Evolutionary conservation across 805 yeast genomes (phyloP).

Genomic region (Metschnikowia cubensis): DNA sequence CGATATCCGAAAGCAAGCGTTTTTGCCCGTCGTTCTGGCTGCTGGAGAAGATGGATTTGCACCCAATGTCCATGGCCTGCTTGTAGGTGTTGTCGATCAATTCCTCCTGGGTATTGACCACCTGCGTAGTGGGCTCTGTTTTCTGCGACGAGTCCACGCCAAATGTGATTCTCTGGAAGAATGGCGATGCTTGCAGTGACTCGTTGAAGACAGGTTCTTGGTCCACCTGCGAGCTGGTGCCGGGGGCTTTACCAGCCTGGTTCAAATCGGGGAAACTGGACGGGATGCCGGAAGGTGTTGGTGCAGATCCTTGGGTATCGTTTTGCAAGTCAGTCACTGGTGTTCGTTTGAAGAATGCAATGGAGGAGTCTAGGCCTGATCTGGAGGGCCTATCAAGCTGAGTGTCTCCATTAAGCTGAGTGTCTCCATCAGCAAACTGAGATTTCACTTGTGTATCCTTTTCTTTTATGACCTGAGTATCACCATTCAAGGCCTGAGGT

Average conservation of each 20-base stretch:
- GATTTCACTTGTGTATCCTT: not conserved
- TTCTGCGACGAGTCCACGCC: not conserved
- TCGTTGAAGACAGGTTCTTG: not conserved
- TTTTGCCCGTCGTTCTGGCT: constrained; percentile 15
- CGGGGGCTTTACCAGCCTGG: not conserved
- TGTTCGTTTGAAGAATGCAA: not conserved
- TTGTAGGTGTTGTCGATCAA: constrained; percentile 7
- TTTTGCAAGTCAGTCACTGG: not conserved
- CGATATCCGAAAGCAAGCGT: constrained; percentile 3
- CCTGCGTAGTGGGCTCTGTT: constrained; percentile 29
- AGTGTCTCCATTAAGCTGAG: not conserved
- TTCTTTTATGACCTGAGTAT: not conserved
- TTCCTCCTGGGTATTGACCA: constrained; percentile 28
- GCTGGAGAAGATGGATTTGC: constrained; percentile 18
- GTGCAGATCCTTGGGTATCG: not conserved
- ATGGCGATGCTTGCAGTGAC: not conserved
- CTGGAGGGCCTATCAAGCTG: not conserved
- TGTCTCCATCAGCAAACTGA: not conserved
- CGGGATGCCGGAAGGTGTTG: not conserved
- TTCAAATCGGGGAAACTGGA: not conserved
- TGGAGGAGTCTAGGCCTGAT: not conserved
- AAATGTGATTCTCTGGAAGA: not conserved
- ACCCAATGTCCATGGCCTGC: constrained; percentile 11
- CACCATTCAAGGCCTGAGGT: not conserved
- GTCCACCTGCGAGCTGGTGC: not conserved